These are phyloP conservation scores for Colletotrichum acutatum DNA, from an alignment of 2,329 filamentous ascomycete genomes.

Conservation along the genomic window DNA sequence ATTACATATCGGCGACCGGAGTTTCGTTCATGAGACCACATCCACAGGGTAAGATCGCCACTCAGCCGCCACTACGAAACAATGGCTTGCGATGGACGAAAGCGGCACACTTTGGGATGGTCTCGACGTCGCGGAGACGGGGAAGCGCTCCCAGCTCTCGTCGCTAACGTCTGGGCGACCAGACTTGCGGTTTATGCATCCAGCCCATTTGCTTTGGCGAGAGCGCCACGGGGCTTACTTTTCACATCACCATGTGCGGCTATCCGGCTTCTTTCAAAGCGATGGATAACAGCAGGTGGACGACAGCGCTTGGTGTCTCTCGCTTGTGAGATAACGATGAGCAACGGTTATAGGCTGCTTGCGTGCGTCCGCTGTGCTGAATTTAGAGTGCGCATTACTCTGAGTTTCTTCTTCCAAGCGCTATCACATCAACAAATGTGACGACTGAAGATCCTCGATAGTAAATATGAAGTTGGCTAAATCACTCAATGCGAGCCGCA, in stretches of 20 bases:
- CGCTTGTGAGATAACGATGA: neutral
- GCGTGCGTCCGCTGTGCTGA: neutral
- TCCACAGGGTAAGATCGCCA: neutral
- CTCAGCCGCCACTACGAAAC: neutral
- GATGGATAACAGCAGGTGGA: neutral
- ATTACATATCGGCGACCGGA: neutral
- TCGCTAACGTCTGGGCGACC: neutral
- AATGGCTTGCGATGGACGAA: conserved; percentile 4
- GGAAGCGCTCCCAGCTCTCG: neutral
- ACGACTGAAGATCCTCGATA: neutral
- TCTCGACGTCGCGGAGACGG: neutral
- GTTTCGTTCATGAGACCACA: no score
- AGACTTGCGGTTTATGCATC: neutral
- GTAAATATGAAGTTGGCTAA: neutral
- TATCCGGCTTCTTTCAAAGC: neutral
- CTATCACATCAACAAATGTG: neutral
- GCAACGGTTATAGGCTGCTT: neutral
- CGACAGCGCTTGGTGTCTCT: neutral
- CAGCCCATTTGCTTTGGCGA: neutral
- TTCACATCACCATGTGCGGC: neutral
- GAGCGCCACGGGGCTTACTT: neutral
- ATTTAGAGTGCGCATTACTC: neutral
- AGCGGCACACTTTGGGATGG: neutral
- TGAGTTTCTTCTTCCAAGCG: neutral
- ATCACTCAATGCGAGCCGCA: neutral